Evolutionary conservation across 345 rosid genomes (phyloP), one percentile per base, ranked within the genome.

Genomic region (Brassica nigra): DNA sequence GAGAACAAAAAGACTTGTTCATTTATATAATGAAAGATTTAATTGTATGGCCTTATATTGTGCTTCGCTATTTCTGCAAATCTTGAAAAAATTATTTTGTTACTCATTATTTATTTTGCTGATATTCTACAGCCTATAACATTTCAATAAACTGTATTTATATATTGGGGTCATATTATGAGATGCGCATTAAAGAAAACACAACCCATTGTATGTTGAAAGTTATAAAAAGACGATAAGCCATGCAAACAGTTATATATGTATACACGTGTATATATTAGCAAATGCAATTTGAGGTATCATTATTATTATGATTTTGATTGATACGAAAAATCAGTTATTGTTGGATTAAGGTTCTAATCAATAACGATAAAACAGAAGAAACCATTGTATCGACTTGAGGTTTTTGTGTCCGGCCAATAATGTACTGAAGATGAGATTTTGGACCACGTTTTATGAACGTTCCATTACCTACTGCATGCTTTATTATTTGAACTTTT

Each of bases 361-460:
- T 44, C 63, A 67, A 28, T 67, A 79, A 49, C 57, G 63, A 55
- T 73, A 62, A 79, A 79, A 39, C 74, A 79, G 65, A 79, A 79
- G 70, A 73, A 61, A 68, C 61, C 82, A 79, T 68, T 79, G 70
- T 36, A 54, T 37, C 70, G 33, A 73, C 39, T 74, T 8, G 78
- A 74, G 69, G 75, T 58, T 68, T 66, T 66, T 18, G 71, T 80
- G 83, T 28, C 79, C 79, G 63, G 58, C 83, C 83, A 80, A 75
- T 62, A 75, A 80, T 74, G 71, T 75, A 75, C 83, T 14, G 18
- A 14, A 37, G 79, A 74, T 80, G 55, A 75, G 61, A 75, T 62
- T 62, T 62, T 69, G 83, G 83, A 80, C 83, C 83, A 80, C 79
- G 72, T 80, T 68, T 80, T 80, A 69, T 62, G 66, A 75, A 52